Conservation (phyloP, 2,329 filamentous ascomycete genomes). For the Trichoderma oligosporum region DNA sequence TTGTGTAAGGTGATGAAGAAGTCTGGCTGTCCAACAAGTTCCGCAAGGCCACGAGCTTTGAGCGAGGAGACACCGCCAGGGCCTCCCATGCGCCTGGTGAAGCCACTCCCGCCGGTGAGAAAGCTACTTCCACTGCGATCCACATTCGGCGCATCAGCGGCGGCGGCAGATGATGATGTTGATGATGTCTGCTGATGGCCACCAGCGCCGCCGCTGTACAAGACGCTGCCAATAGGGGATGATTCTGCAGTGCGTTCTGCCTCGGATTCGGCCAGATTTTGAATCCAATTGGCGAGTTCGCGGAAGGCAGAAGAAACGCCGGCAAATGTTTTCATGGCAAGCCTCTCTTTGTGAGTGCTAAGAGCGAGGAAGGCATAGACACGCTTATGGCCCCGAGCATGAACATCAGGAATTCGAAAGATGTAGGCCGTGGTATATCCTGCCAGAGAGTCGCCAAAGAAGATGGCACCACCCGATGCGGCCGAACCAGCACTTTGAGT, state of each 20-base stretch:
- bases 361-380: constrained; percentile 65
- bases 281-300: constrained; percentile 63
- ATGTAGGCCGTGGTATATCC: constrained; percentile 69
- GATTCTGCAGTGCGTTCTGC: constrained; percentile 53
- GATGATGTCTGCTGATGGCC: constrained; percentile 22
- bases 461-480: constrained; percentile 61
- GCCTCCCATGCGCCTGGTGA: constrained; percentile 56
- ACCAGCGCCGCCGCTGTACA: constrained; percentile 30
- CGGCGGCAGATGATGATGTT: constrained; percentile 27
- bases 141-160: constrained; percentile 32
- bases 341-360: constrained; percentile 60
- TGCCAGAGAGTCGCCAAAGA: constrained; percentile 62
- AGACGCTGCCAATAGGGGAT: constrained; percentile 38
- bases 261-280: constrained; percentile 59
- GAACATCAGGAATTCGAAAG: constrained; percentile 65
- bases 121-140: constrained; percentile 52
- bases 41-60: constrained; percentile 59
- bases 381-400: constrained; percentile 64
- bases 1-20: constrained; percentile 65
- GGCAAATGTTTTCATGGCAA: constrained; percentile 63
- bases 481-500: constrained; percentile 52
- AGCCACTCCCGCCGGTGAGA: constrained; percentile 52
- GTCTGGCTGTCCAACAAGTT: constrained; percentile 63
- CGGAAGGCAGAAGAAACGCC: constrained; percentile 60
- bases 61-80: constrained; percentile 53